These are phyloP conservation scores for Nigrospora sphaerica DNA, from an alignment of 2,329 filamentous ascomycete genomes.

Conservation along the genomic window DNA sequence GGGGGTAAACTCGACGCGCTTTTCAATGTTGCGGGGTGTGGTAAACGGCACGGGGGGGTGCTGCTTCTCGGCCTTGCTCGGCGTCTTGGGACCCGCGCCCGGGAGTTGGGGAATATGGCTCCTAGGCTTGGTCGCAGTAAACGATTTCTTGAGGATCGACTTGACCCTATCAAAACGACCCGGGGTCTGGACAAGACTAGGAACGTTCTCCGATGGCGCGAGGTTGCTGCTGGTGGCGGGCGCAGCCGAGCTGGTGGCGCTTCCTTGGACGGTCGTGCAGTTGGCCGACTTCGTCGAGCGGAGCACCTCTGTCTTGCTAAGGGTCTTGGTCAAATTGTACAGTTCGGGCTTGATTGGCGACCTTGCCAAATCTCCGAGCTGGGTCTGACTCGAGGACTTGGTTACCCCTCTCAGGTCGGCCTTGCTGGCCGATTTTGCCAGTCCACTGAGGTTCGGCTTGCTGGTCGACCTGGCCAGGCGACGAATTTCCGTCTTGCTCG, in stretches of 20 bases:
- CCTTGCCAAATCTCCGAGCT: constrained; percentile 34
- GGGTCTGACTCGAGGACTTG: constrained; percentile 34
- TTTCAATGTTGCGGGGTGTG: constrained; percentile 60
- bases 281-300: not conserved
- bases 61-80: constrained; percentile 42
- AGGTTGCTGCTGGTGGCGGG: constrained; percentile 43
- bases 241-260: constrained; percentile 12
- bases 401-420: constrained; percentile 22
- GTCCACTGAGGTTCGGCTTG: constrained; percentile 31
- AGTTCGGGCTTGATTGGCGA: constrained; percentile 22
- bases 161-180: constrained; percentile 48
- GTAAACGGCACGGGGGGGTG: constrained; percentile 47
- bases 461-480: constrained; percentile 35
- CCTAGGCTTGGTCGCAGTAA: constrained; percentile 29
- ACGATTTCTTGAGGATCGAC: constrained; percentile 45
- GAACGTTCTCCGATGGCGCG: constrained; percentile 16
- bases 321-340: not conserved
- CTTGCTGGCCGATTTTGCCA: constrained; percentile 33
- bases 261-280: constrained; percentile 3
- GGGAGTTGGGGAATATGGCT: constrained; percentile 41
- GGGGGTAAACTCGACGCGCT: constrained; percentile 76
- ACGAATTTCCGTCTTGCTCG: constrained; percentile 39
- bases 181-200: constrained; percentile 36
- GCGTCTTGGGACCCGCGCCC: constrained; percentile 35
- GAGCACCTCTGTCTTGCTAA: not conserved